Conservation (phyloP, 176 grass and related monocot species). For the Cenchrus americanus region DNA sequence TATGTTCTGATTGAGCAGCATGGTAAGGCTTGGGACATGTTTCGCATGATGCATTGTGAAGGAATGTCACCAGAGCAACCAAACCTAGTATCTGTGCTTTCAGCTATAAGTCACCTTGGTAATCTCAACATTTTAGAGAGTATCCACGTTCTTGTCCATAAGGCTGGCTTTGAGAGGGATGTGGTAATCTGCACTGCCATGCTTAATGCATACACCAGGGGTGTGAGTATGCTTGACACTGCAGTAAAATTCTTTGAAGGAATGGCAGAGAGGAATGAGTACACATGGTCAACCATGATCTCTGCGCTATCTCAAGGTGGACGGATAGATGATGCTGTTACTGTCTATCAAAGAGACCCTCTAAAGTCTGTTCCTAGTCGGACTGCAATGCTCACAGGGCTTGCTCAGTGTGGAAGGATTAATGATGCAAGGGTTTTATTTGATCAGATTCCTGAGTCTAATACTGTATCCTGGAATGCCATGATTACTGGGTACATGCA, state of each 20-base stretch:
- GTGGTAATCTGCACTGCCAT: conserved; percentile 60
- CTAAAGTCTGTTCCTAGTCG: conserved; percentile 53
- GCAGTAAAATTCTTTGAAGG: conserved; percentile 61
- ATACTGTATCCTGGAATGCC: conserved; percentile 74
- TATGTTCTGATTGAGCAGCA: conserved; percentile 59
- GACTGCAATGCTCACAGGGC: conserved; percentile 67
- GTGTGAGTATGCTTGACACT: conserved; percentile 36
- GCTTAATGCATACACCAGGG: conserved; percentile 65
- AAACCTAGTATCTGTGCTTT: conserved; percentile 55
- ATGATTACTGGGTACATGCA: conserved; percentile 73
- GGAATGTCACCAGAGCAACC: conserved; percentile 55
- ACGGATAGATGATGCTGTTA: conserved; percentile 55
- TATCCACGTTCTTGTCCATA: conserved; percentile 48
- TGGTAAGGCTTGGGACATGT: conserved; percentile 55
- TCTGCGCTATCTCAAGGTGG: conserved; percentile 51
- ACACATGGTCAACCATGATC: conserved; percentile 77
- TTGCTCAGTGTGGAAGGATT: conserved; percentile 64
- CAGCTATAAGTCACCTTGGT: conserved; percentile 43
- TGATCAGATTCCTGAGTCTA: conserved; percentile 67
- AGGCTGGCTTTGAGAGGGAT: conserved; percentile 63
- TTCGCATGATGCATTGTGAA: conserved; percentile 53
- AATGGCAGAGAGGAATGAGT: conserved; percentile 69
- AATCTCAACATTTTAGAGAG: conserved; percentile 49
- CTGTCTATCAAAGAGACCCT: conserved; percentile 58
- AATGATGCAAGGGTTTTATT: conserved; percentile 61